phyloP scores from a whole-genome alignment of 164 flowering plant species.

The Berberis thunbergii region DNA sequence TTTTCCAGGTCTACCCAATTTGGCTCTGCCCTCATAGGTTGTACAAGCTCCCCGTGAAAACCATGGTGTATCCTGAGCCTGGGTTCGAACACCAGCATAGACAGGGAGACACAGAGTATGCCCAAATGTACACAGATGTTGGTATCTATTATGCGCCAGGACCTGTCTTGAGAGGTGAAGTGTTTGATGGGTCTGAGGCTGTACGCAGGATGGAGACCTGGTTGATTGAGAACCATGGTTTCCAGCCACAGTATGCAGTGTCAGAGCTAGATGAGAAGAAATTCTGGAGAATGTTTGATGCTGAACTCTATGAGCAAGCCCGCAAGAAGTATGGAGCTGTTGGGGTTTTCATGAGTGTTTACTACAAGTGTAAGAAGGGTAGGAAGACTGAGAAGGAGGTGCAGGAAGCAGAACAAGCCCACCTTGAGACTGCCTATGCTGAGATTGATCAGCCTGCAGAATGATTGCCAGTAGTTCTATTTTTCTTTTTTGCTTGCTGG shows the following conservation, averaged over 20 bases:
- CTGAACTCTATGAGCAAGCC: conserved; percentile 67
- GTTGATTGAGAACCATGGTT: conserved; percentile 94
- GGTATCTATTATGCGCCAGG: conserved; percentile 96
- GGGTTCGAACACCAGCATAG: conserved; percentile 74
- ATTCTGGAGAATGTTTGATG: conserved; percentile 99
- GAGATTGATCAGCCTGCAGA: conserved; percentile 38
- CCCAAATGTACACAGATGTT: conserved; percentile 96
- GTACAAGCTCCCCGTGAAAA: conserved; percentile 74
- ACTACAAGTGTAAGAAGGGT: conserved; percentile 96
- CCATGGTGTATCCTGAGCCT: conserved; percentile 88
- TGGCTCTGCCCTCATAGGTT: conserved; percentile 98
- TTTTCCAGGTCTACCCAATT: conserved; percentile 73
- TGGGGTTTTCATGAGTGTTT: conserved; percentile 97
- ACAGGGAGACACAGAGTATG: conserved; percentile 85
- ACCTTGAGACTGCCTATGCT: conserved; percentile 60
- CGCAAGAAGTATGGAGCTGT: conserved; percentile 86
- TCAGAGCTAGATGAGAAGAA: conserved; percentile 82
- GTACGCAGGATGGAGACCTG: conserved; percentile 79
- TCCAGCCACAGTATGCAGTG: conserved; percentile 96
- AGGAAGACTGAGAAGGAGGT: conserved; percentile 98
- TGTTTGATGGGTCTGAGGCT: conserved; percentile 83
- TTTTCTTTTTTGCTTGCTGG: not conserved
- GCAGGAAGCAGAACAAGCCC: conserved; percentile 88
- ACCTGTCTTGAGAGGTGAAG: conserved; percentile 89
- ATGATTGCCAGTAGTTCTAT: not conserved